Percentiles rank a stretch among this genome's conserved stretches.
Conservation (phyloP, 2,329 filamentous ascomycete species). For the Rutstroemia sp. region DNA sequence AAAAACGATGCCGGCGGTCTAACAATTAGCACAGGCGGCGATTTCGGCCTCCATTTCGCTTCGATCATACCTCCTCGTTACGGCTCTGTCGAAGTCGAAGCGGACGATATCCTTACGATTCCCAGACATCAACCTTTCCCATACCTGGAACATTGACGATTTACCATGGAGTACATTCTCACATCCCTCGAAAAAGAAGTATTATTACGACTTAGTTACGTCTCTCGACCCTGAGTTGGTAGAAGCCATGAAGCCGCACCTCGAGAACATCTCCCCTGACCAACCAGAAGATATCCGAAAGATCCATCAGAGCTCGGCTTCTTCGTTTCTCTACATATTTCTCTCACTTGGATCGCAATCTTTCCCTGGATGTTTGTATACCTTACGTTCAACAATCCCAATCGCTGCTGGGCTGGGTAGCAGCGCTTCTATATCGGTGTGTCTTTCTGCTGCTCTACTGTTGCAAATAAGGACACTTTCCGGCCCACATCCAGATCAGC, state of each 20-base stretch:
- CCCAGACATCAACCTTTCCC: constrained; percentile 79
- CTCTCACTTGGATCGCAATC: constrained; percentile 74
- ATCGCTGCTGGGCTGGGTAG: constrained; percentile 87
- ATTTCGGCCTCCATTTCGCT: constrained; percentile 94
- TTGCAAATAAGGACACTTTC: constrained; percentile 82
- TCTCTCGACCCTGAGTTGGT: constrained; percentile 77
- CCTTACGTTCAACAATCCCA: constrained; percentile 86
- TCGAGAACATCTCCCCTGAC: constrained; percentile 60
- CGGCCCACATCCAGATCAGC: constrained; percentile 88
- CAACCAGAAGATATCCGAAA: constrained; percentile 67
- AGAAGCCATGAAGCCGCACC: constrained; percentile 71
- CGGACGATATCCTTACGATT: constrained; percentile 84
- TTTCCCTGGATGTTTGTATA: constrained; percentile 79
- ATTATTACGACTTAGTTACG: constrained; percentile 86
- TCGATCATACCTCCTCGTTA: constrained; percentile 93
- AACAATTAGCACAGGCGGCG: constrained; percentile 52
- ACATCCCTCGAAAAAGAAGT: constrained; percentile 79
- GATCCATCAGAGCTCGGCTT: constrained; percentile 74
- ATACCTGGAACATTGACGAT: constrained; percentile 91
- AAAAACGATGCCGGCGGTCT: neutral
- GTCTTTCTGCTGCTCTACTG: constrained; percentile 74
- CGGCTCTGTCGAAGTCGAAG: constrained; percentile 84
- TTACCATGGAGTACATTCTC: constrained; percentile 83
- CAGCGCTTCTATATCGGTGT: constrained; percentile 91
- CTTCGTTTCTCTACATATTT: constrained; percentile 87